Percentiles rank a stretch among this genome's conserved stretches.
These are phyloP conservation scores for Pyrenula aspistea DNA, from an alignment of 495 filamentous ascomycete genomes.

Conservation along the genomic window DNA sequence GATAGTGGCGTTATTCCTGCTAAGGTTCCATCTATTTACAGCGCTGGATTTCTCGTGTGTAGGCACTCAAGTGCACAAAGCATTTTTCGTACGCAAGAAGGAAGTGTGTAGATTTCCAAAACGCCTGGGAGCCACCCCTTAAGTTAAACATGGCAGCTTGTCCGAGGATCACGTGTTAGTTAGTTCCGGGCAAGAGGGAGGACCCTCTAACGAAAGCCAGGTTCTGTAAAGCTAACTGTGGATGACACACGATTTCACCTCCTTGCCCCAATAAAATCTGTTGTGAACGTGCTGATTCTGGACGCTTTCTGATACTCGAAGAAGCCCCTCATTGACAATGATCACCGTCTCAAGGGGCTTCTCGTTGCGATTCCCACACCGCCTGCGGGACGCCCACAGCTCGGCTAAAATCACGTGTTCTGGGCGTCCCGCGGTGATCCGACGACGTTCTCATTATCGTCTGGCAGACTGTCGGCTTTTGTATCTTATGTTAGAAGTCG, in stretches of 20 bases:
- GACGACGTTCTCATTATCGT: background rate
- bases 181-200: background rate
- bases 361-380: background rate
- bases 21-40: background rate
- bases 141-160: background rate
- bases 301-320: background rate
- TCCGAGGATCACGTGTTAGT: background rate
- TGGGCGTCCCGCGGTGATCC: background rate
- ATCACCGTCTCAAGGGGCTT: background rate
- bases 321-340: background rate
- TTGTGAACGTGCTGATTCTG: background rate
- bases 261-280: background rate
- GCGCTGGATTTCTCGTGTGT: background rate
- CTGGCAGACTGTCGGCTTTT: background rate
- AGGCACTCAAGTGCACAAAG: background rate
- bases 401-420: background rate
- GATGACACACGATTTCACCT: background rate
- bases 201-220: background rate
- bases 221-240: background rate
- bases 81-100: background rate
- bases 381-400: background rate
- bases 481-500: background rate
- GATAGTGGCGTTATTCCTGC: background rate
- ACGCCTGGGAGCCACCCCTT: too few relatives aligned
- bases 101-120: background rate